Base-by-base conservation (phyloP, 106 monocot genomes). In the Gastrodia elata region DNA sequence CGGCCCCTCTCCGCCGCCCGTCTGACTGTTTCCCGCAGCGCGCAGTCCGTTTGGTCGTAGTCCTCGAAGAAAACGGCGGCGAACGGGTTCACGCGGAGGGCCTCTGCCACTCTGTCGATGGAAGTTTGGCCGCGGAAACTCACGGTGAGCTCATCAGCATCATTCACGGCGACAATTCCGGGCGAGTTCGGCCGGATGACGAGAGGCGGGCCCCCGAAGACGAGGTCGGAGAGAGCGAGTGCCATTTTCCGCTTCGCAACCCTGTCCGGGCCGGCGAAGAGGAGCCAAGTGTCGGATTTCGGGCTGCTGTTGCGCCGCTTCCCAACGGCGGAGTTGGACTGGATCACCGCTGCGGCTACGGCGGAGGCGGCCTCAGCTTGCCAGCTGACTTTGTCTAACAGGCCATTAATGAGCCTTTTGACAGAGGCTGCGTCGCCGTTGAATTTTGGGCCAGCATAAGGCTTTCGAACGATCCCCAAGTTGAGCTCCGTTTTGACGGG, bases 191-290 rank as follows among this genome's bases (percentile, higher is more conserved):
- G 74, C 11, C 61, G 64, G 3, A 91, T 46, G 7, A 40, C 81
- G n/a, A 83, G 55, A 0, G 96, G 90, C 46, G 69, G 74, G 24
- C 68, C 37, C 25, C 84, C 81, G 26, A 77, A 83, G 56, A 92
- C 70, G 3, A 92, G 75, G 69, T 97, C 92, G 1, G 96, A 85
- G 34, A 97, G 48, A 0, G 90, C 81, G 10, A 25, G 24, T 3
- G 90, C 96, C 96, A 97, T 92, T 72, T 86, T 92, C 74, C 70
- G 78, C 83, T 97, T 97, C 18, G 92, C 96, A 35, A 90, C 76
- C 70, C 69, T 78, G 59, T 97, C 96, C 0, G 83, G 77, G 0
- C 96, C 96, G 1, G 86, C 74, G 48, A 97, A 92, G 4, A 97
- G 74, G 3, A 97, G 70, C 96, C 96, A 92, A 10, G 84, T 83